phyloP scores from a whole-genome alignment of 805 yeast species.

The Spathaspora passalidarum region DNA sequence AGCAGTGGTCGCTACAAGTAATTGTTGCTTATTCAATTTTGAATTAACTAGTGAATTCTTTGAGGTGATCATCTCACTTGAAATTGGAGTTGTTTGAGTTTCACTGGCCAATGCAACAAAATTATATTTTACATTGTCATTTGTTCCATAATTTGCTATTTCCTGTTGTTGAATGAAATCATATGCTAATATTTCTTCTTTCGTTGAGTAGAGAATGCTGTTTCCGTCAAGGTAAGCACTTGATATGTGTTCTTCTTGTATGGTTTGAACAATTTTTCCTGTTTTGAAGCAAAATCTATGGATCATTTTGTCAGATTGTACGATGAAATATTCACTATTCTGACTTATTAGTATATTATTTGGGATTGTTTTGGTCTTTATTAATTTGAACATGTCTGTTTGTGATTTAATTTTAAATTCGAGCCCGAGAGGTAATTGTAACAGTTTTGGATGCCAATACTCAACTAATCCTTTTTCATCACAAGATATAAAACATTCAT shows the following conservation, averaged over 20 bases:
- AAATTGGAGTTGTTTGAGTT: neutral
- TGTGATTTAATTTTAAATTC: constrained; percentile 33
- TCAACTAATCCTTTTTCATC: constrained; percentile 21
- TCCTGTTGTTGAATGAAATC: neutral
- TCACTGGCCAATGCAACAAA: neutral
- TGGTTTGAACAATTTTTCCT: constrained; percentile 23
- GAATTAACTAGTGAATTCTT: neutral
- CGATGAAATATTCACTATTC: constrained; percentile 22
- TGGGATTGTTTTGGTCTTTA: constrained; percentile 25
- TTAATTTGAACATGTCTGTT: constrained; percentile 35
- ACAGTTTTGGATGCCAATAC: constrained; percentile 15
- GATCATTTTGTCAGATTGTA: constrained; percentile 28
- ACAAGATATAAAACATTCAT: constrained; percentile 16
- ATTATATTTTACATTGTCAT: neutral
- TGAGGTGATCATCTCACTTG: neutral
- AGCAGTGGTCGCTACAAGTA: neutral
- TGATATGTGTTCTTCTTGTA: constrained; percentile 1
- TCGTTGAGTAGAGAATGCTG: neutral
- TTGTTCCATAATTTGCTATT: neutral
- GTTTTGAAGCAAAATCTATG: constrained; percentile 28
- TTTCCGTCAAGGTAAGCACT: neutral
- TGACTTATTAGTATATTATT: constrained; percentile 18
- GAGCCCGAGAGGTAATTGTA: constrained; percentile 9
- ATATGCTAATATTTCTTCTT: neutral
- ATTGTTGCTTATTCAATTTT: neutral